Evolutionary conservation across 2,329 filamentous ascomycete species (phyloP).

Genomic region (Aspergillus candidus): DNA sequence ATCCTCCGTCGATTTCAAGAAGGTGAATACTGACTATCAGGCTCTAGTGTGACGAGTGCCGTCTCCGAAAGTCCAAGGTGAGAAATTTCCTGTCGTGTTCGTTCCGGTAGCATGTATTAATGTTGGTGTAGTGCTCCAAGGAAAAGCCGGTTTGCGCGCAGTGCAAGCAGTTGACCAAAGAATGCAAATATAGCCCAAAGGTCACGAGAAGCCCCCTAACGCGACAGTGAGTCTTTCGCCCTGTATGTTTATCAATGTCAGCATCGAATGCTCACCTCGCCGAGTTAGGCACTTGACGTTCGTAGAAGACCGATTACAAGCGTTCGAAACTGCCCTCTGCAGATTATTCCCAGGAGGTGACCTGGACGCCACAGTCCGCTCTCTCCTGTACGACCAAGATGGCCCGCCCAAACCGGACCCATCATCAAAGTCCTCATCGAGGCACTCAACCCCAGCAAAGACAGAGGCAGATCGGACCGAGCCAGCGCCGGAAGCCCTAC

Average conservation of each 20-base stretch:
- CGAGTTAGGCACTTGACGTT: constrained; percentile 32
- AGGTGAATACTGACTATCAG: constrained; percentile 1
- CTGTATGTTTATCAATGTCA: neutral
- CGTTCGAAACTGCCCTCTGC: constrained; percentile 34
- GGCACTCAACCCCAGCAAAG: constrained; percentile 33
- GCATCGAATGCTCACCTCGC: constrained; percentile 8
- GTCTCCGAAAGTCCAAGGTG: constrained; percentile 36
- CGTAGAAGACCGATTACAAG: constrained; percentile 35
- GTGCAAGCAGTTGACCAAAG: constrained; percentile 35
- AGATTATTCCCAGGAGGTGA: constrained; percentile 36
- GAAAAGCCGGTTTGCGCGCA: constrained; percentile 35
- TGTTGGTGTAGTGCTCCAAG: constrained; percentile 33
- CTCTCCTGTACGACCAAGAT: constrained; percentile 33
- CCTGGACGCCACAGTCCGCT: constrained; percentile 34
- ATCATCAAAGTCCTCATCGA: constrained; percentile 34
- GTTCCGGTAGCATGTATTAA: neutral
- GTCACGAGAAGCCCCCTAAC: constrained; percentile 38
- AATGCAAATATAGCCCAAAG: constrained; percentile 40
- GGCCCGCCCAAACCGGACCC: constrained; percentile 22
- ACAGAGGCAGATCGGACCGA: constrained; percentile 30
- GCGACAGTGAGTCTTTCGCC: constrained; percentile 29
- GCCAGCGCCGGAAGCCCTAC: constrained; percentile 40
- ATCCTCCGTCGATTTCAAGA: neutral
- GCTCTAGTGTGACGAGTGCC: constrained; percentile 36
- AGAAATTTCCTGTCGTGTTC: constrained; percentile 4